These are phyloP conservation scores for Arthromyces matolae DNA, from an alignment of 768 basidiomycete species.

Conservation along the genomic window DNA sequence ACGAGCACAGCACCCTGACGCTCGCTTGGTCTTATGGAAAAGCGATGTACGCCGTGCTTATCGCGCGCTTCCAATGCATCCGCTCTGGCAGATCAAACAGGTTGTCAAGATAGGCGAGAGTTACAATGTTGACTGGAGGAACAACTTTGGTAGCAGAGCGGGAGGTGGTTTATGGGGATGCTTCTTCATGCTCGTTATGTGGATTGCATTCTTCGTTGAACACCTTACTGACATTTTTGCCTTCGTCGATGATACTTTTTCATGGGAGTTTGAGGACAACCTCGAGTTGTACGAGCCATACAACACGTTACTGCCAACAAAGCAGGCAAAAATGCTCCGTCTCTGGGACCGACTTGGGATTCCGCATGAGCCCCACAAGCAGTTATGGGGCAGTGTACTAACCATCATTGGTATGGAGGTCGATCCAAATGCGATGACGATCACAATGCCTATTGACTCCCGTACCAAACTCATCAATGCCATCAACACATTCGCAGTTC, in stretches of 20 bases:
- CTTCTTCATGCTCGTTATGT: slow-evolving; percentile 24
- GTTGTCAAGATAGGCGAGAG: slow-evolving; percentile 24
- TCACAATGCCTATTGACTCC: slow-evolving; percentile 13
- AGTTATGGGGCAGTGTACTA: slow-evolving; percentile 20
- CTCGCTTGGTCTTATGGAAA: slow-evolving; percentile 25
- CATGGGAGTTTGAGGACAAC: background rate
- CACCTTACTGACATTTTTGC: slow-evolving; percentile 24
- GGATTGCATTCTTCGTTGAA: slow-evolving; percentile 25
- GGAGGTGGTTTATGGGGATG: too few relatives aligned
- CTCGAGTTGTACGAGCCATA: background rate
- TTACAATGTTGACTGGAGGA: slow-evolving; percentile 23
- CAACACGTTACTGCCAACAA: slow-evolving; percentile 4
- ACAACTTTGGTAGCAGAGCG: slow-evolving; percentile 27
- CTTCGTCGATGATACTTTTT: slow-evolving; percentile 21
- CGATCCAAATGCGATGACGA: slow-evolving; percentile 11
- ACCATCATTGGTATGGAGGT: slow-evolving; percentile 34
- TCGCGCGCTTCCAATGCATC: slow-evolving; percentile 28
- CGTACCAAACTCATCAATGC: slow-evolving; percentile 12
- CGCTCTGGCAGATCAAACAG: slow-evolving; percentile 32
- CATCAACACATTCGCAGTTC: background rate
- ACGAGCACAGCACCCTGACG: slow-evolving; percentile 15
- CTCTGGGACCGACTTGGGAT: slow-evolving; percentile 23
- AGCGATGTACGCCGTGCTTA: slow-evolving; percentile 28
- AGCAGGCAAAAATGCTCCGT: slow-evolving; percentile 25
- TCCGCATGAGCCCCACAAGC: slow-evolving; percentile 26